Base-by-base conservation (phyloP, 2,329 filamentous ascomycete genomes). In the Phaeosphaeriaceae sp. region DNA sequence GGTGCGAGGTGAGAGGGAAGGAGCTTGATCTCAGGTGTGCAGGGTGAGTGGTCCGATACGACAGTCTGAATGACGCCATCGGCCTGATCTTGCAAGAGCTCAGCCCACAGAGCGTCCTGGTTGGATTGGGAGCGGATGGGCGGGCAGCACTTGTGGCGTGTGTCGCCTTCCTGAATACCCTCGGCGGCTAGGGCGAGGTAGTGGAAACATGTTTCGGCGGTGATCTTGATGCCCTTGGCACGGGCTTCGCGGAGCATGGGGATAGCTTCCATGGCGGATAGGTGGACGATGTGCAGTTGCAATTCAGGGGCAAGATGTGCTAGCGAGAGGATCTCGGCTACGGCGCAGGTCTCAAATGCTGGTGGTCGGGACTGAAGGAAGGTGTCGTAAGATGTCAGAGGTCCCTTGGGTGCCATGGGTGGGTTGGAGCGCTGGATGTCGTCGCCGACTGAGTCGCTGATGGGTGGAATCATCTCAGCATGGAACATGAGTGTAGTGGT, bases 401-500 rank as follows among this genome's bases (percentile, higher is more conserved):
- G 87, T 17, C 92, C 92, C 25, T 85, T 83, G 3, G 91, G 91
- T 0, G 86, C 86, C 7, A 90, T 80, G 0, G 91, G 91, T 19
- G 91, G 87, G 7, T 85, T 82, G 0, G 91, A 91, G 24, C 80
- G 79, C 70, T 91, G 89, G 3, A 92, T 88, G 24, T 88, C 87
- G 75, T 95, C 92, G 53, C 91, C 90, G 1, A 93, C 90, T 0
- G 91, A 93, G 65, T 88, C 87, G 50, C 91, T 81, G 65, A 93
- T 91, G 19, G 92, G 91, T n/a, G 94, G 93, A 13, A 96, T 89
- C 93, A 97, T 98, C 79, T 99, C 95, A 56, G 95, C 95, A 75
- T 99, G 95, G 82, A 99, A 99, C 94, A 99, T 98, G 69, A 98
- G 88, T 0, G 93, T 96, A 1, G 95, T 98, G 19, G 92, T 86